Conservation (phyloP, 1,139 yeast genomes). For the Wickerhamomyces sp. region DNA sequence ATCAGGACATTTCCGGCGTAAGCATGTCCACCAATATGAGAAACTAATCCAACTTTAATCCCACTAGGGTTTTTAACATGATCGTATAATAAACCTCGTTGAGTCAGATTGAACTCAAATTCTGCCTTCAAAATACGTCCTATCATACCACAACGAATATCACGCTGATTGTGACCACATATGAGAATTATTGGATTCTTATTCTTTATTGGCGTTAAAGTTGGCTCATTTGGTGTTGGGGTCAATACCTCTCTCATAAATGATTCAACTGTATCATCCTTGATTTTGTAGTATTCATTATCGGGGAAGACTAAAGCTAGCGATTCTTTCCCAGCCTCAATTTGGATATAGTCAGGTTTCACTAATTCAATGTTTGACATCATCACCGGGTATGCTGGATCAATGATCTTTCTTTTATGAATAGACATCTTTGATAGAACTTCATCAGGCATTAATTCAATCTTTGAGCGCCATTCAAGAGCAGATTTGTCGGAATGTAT, state of each 20-base stretch:
- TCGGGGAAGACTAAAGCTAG: constrained; percentile 51
- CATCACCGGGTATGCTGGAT: too few species aligned
- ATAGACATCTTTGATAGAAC: constrained; percentile 33
- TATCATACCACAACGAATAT: constrained; percentile 58
- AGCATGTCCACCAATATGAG: constrained; percentile 76
- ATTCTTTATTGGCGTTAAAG: constrained; percentile 8
- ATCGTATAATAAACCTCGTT: constrained; percentile 27
- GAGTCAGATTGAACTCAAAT: constrained; percentile 38
- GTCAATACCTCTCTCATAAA: constrained; percentile 41
- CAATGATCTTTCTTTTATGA: constrained; percentile 24
- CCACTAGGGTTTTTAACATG: constrained; percentile 25
- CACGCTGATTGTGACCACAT: constrained; percentile 65
- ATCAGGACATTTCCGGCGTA: constrained; percentile 72
- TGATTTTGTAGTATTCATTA: constrained; percentile 35
- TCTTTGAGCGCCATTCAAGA: constrained; percentile 50
- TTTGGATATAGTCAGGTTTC: constrained; percentile 36
- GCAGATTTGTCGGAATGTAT: constrained; percentile 37
- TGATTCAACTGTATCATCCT: constrained; percentile 28
- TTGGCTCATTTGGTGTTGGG: constrained; percentile 25
- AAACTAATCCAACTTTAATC: constrained; percentile 48
- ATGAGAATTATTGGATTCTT: constrained; percentile 35
- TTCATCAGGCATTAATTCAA: constrained; percentile 44
- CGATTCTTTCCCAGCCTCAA: constrained; percentile 9
- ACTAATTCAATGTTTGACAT: constrained; percentile 30
- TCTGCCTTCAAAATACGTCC: constrained; percentile 56